phyloP scores from a whole-genome alignment of 2,329 filamentous ascomycete genomes.

The Beauveria brongniartii region DNA sequence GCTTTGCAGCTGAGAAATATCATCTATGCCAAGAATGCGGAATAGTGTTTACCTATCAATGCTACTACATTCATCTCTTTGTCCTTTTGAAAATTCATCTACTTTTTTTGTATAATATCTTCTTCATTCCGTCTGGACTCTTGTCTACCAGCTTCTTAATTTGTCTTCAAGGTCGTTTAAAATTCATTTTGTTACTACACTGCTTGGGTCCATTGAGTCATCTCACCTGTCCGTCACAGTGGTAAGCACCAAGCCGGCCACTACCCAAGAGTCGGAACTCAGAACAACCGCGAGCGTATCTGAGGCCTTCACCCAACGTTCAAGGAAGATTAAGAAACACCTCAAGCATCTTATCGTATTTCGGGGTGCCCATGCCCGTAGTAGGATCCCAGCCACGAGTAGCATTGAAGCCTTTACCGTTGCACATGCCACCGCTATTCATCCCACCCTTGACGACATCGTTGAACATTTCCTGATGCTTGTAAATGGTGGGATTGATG shows the following conservation, averaged over 20 bases:
- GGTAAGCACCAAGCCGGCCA: no score
- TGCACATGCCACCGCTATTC: slow-evolving; percentile 5
- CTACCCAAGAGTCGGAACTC: no score
- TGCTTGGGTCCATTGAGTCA: no score
- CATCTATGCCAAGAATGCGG: neutral
- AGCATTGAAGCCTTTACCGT: neutral
- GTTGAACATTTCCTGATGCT: slow-evolving; percentile 6
- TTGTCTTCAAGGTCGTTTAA: no score
- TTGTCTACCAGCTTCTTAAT: no score
- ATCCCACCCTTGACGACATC: slow-evolving; percentile 9
- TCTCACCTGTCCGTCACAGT: no score
- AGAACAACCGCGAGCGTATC: no score
- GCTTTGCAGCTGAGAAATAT: neutral
- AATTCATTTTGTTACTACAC: no score
- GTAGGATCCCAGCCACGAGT: slow-evolving; percentile 11
- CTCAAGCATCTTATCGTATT: slow-evolving; percentile 2
- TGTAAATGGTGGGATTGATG: slow-evolving; percentile 11
- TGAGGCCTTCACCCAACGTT: neutral
- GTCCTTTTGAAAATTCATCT: neutral
- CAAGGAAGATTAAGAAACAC: slow-evolving; percentile 11
- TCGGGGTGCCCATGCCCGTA: slow-evolving; percentile 9
- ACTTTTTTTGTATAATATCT: neutral
- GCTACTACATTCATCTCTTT: no score
- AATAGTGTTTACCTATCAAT: neutral
- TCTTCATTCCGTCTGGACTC: no score